Evolutionary conservation across 495 filamentous ascomycete genomes (phyloP), one percentile per base, ranked within the genome.

Genomic region (Podospora anserina): DNA sequence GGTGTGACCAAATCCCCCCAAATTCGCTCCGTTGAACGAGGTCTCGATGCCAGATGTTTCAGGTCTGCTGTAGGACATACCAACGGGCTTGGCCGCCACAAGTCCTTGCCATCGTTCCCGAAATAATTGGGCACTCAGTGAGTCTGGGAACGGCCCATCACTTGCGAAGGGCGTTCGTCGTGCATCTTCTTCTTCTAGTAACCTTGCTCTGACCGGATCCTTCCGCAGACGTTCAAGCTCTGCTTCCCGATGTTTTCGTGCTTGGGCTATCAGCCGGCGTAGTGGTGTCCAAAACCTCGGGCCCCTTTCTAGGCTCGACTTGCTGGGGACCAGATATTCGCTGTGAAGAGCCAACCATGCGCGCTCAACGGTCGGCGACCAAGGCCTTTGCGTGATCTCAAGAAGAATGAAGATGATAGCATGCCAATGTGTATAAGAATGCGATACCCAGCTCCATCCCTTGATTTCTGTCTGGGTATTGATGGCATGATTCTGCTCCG

Each of bases 321-420:
- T 80, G 15, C 80, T 83, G n/a, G 79, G 78, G 27, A 78, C 76
- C 9, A 83, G 82, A 80, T 84, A 86, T 53, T 81, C 76, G 70
- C 88, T 77, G 58, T 88, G 85, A 9, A 96, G 81, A 0, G 90
- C 90, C n/a, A 80, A 77, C 93, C 93, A 97, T 4, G 91, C 92
- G 3, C 93, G 84, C 58, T 94, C 90, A 2, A 91, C 90, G 4
- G 89, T 79, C 18, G 75, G 72, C 4, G 78, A 68, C 87, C 87
- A 83, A n/a, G 88, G 87, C 23, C 91, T 86, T 18, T 89, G 84
- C 70, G 88, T 89, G 5, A 94, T 82, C 72, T 96, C 93, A 0
- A 90, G 60, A 32, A 73, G 62, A 9, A 73, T 56, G 55, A 83
- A 87, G 9, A 83, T 84, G 61, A 88, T 78, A 56, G 86, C 81